Base-by-base conservation (phyloP, 331 rosid species). In the Spiraea crenata region DNA sequence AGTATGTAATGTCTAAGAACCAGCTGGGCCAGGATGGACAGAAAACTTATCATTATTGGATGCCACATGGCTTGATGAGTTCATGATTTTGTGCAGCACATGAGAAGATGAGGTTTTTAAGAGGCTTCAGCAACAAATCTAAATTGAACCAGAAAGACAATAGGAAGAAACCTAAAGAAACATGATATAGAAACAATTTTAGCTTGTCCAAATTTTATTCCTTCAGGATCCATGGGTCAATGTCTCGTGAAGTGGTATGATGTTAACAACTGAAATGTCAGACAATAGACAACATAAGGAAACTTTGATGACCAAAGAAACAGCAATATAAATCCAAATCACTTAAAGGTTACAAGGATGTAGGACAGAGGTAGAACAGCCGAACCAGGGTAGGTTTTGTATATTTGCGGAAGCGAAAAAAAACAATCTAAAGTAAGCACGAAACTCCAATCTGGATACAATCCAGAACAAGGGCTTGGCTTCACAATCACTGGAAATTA, bases 141-240 rank as follows among this genome's bases (percentile, higher is more conserved):
- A 20, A 51, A 61, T 38, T 20, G 46, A 40, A 31, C 39, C 56
- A 65, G 31, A 47, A 57, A 6, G 37, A 11, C 9, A 6, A 72
- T 0, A 50, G 0, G 52, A 50, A 20, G 51, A 63, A 5, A 42
- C 39, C 8, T 8, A 52, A 40, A 0, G 38, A 25, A 37, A 52
- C 45, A 67, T 20, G 5, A 57, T 25, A 57, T 31, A 59, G 20
- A 38, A 77, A 69, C 48, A n/a, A 25, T 60, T 76, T 14, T 93
- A 93, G 97, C 99, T 89, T 84, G 87, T 73, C 99, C 99, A 81
- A 91, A 95, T 77, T 85, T 95, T 77, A 83, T 86, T 71, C 82
- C 87, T 82, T 91, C 93, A 60, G 88, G 71, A 77, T 95, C 99
- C 99, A 91, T 95, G 77, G 65, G 56, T 89, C 90, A 91, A 68